Evolutionary conservation across 2,329 filamentous ascomycete genomes (phyloP).

Genomic region (Emergomyces orientalis): DNA sequence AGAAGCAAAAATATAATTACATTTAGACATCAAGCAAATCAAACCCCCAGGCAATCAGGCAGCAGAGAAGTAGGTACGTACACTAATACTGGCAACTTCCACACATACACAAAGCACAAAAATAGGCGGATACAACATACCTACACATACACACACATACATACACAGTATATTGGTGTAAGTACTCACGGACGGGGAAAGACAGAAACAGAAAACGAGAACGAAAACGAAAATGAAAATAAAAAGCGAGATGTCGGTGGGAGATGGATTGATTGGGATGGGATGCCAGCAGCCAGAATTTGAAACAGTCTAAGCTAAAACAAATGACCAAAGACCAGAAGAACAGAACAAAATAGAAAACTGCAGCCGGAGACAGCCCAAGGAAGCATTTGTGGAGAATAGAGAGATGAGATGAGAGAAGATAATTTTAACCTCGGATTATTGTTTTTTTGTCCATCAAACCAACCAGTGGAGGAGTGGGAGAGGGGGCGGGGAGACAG

Average conservation of each 20-base stretch:
- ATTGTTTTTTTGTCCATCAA: neutral
- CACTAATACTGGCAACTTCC: neutral
- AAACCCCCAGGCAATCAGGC: neutral
- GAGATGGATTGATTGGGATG: neutral
- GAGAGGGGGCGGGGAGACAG: neutral
- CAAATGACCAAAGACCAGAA: neutral
- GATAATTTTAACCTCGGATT: neutral
- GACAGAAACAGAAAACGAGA: neutral
- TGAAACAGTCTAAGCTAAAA: neutral
- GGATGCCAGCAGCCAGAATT: neutral
- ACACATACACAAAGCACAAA: no score
- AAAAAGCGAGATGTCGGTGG: no score
- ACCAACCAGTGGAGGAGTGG: neutral
- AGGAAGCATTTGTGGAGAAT: neutral
- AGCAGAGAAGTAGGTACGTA: no score
- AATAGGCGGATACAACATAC: neutral
- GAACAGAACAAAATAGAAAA: neutral
- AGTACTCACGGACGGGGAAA: neutral
- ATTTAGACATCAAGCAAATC: neutral
- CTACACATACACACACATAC: neutral
- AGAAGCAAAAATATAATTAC: conserved; percentile 1
- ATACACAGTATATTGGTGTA: neutral
- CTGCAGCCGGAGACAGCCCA: neutral
- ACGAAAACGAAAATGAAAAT: neutral
- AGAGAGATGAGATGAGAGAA: neutral